Conservation (phyloP, 2,329 filamentous ascomycete genomes). For the Penicillium sp. region DNA sequence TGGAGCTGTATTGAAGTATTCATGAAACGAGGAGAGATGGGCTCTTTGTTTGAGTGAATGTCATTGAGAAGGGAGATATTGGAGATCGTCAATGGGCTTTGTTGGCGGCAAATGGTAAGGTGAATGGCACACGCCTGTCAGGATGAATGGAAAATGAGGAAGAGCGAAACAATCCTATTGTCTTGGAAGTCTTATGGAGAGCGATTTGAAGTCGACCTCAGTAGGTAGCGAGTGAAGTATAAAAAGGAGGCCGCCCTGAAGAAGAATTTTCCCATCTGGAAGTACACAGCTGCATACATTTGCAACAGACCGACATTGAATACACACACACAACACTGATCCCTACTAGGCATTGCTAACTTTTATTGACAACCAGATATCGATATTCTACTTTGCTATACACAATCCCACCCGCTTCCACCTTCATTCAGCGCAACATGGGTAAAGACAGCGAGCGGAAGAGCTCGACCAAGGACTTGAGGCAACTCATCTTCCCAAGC, state of each 20-base stretch:
- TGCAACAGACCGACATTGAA: not conserved
- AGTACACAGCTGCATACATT: not conserved
- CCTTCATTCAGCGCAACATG: not conserved
- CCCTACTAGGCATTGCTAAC: not conserved
- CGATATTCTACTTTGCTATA: not conserved
- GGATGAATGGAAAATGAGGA: too few species aligned
- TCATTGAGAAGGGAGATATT: not conserved
- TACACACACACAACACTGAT: not conserved
- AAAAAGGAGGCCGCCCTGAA: too few species aligned
- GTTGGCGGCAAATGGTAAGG: not conserved
- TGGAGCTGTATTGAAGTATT: too few species aligned
- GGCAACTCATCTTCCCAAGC: not conserved
- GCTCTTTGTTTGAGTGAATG: not conserved
- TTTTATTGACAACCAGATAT: not conserved
- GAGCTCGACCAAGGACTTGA: not conserved
- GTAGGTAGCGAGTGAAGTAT: too few species aligned
- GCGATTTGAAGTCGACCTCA: too few species aligned
- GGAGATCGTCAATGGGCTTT: not conserved
- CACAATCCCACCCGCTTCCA: not conserved
- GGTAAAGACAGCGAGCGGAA: not conserved
- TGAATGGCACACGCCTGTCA: too few species aligned
- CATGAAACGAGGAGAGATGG: too few species aligned
- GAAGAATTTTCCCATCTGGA: too few species aligned
- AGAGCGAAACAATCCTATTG: not conserved
- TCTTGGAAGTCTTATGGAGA: not conserved